Conservation (phyloP, 2,329 filamentous ascomycete species). For the Clathrospora elynae region DNA sequence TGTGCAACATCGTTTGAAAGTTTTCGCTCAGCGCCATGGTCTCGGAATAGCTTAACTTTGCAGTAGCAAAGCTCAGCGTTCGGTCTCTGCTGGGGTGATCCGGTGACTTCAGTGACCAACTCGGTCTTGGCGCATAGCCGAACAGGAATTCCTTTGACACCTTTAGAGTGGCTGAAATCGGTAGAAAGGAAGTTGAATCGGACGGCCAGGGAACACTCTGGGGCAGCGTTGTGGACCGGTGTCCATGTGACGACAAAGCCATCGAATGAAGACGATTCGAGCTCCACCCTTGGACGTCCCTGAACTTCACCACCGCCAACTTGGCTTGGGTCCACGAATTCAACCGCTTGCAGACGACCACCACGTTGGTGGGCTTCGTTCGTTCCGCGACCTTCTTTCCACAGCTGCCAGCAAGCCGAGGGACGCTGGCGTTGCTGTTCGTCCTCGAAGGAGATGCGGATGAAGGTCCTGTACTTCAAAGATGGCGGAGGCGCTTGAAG, state of each 20-base stretch:
- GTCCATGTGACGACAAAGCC: conserved; percentile 93
- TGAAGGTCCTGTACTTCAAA: conserved; percentile 81
- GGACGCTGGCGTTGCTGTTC: conserved; percentile 88
- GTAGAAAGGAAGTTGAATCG: conserved; percentile 99
- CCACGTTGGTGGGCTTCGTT: conserved; percentile 94
- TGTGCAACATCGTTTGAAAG: conserved; percentile 93
- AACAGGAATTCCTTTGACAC: conserved; percentile 96
- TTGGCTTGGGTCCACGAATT: conserved; percentile 76
- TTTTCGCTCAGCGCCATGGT: conserved; percentile 94
- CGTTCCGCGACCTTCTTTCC: conserved; percentile 95
- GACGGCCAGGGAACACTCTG: conserved; percentile 85
- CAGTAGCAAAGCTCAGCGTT: conserved; percentile 82
- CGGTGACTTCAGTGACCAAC: conserved; percentile 61
- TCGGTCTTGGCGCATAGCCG: conserved; percentile 90
- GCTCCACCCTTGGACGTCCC: conserved; percentile 54
- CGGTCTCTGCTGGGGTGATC: conserved; percentile 50
- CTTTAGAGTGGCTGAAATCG: conserved; percentile 98
- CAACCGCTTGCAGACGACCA: conserved; percentile 90
- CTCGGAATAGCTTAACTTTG: conserved; percentile 95
- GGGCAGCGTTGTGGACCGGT: conserved; percentile 65
- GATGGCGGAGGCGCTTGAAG: conserved; percentile 61
- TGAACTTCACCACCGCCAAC: conserved; percentile 58
- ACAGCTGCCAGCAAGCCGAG: conserved; percentile 82
- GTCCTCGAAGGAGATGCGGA: conserved; percentile 97
- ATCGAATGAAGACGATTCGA: conserved; percentile 77